A percentile compares a stretch with the other conserved stretches of the same genome.
These are phyloP conservation scores for Raphanus hybrid DNA, from an alignment of 441 rosid genomes.

Conservation along the genomic window DNA sequence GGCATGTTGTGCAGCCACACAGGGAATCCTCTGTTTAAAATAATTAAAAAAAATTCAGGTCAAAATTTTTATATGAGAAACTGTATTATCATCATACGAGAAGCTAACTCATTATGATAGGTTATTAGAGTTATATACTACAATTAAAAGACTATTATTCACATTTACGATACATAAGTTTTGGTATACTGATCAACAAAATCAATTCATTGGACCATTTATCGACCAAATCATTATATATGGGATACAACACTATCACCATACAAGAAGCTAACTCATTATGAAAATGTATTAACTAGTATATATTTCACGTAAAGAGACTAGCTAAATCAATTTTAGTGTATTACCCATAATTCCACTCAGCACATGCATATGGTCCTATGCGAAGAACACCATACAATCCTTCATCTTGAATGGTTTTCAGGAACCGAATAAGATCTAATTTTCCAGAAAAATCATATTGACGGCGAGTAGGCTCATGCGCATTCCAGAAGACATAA, in stretches of 20 bases:
- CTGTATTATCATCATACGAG: not conserved
- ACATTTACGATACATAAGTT: not conserved
- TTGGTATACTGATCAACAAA: not conserved
- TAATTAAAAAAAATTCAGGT: not conserved
- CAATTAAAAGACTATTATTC: not conserved
- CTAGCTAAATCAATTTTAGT: too few species aligned
- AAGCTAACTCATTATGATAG: not conserved
- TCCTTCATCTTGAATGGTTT: conserved; percentile 44
- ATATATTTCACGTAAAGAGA: too few species aligned
- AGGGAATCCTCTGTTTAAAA: not conserved
- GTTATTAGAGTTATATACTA: not conserved
- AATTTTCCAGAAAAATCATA: conserved; percentile 30
- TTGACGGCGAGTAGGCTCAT: conserved; percentile 46
- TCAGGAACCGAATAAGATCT: conserved; percentile 54
- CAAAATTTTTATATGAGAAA: not conserved
- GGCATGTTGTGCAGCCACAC: not conserved
- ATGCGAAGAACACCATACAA: too few species aligned
- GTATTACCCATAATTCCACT: too few species aligned
- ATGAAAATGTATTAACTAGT: too few species aligned
- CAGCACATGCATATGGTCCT: too few species aligned
- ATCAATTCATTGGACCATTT: not conserved
- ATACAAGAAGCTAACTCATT: not conserved
- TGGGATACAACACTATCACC: not conserved
- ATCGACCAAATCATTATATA: not conserved
- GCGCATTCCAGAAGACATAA: conserved; percentile 47